phyloP scores from a whole-genome alignment of 495 filamentous ascomycete species.

The Staphylotrichum longicolle region DNA sequence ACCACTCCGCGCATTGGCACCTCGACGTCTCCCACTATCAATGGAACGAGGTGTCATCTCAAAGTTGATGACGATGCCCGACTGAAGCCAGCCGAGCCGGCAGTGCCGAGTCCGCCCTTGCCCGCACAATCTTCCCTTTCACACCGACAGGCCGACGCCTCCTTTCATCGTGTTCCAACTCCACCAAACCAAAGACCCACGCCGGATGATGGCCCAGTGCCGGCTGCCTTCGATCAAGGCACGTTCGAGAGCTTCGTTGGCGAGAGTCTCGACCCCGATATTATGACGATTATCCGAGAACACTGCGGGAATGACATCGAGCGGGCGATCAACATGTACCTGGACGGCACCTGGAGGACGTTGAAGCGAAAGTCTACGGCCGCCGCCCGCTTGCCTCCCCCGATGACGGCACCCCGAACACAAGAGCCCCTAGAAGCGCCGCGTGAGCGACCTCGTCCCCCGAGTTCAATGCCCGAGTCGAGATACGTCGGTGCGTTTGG shows the following conservation, averaged over 20 bases:
- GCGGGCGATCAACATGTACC: slow-evolving; percentile 77
- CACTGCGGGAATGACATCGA: slow-evolving; percentile 63
- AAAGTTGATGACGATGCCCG: slow-evolving; percentile 4
- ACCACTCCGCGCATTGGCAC: not conserved
- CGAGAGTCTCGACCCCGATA: slow-evolving; percentile 53
- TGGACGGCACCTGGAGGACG: slow-evolving; percentile 88
- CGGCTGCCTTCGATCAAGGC: slow-evolving; percentile 58
- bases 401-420: slow-evolving; percentile 18
- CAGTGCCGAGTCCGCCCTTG: not conserved
- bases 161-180: slow-evolving; percentile 8
- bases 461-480: slow-evolving; percentile 51
- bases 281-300: slow-evolving; percentile 52
- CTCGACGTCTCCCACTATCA: too few species aligned
- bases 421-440: not conserved
- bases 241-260: slow-evolving; percentile 72
- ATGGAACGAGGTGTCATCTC: slow-evolving; percentile 9
- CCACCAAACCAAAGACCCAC: not conserved
- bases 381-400: slow-evolving; percentile 20
- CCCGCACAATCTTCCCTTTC: slow-evolving; percentile 22
- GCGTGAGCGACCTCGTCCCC: not conserved
- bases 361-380: slow-evolving; percentile 31
- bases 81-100: not conserved
- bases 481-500: slow-evolving; percentile 93
- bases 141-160: slow-evolving; percentile 23
- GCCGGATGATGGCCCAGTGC: slow-evolving; percentile 7